Conservation (phyloP, 805 yeast species). For the Lachancea cidri region DNA sequence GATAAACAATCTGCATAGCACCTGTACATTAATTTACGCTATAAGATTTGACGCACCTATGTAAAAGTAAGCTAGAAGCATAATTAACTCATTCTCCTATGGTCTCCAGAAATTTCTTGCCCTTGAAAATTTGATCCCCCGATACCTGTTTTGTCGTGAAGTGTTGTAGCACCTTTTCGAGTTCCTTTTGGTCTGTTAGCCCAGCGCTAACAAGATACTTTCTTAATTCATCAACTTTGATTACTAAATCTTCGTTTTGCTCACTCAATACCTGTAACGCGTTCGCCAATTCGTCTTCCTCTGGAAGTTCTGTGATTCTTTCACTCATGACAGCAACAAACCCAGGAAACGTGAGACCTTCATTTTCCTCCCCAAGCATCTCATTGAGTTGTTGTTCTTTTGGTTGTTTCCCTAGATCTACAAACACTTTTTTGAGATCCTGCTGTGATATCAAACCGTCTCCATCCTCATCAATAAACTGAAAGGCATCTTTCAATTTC, state of each 20-base stretch:
- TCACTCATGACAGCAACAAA: slow-evolving; percentile 60
- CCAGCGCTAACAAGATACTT: slow-evolving; percentile 45
- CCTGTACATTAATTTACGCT: not conserved
- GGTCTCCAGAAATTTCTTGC: slow-evolving; percentile 56
- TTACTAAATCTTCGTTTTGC: slow-evolving; percentile 33
- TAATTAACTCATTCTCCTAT: slow-evolving; percentile 24
- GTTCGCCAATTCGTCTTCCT: slow-evolving; percentile 46
- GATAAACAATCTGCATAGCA: not conserved
- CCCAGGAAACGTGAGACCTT: slow-evolving; percentile 51
- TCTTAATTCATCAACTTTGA: slow-evolving; percentile 46
- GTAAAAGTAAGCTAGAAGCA: not conserved
- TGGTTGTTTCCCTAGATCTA: slow-evolving; percentile 45
- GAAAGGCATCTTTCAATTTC: slow-evolving; percentile 68
- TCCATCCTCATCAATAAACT: slow-evolving; percentile 74
- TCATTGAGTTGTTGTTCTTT: slow-evolving; percentile 38
- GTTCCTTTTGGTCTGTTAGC: slow-evolving; percentile 36
- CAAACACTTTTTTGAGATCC: slow-evolving; percentile 52
- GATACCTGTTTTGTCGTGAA: slow-evolving; percentile 54
- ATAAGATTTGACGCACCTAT: not conserved
- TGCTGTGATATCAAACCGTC: slow-evolving; percentile 56
- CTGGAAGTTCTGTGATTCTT: slow-evolving; percentile 47
- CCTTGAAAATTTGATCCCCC: slow-evolving; percentile 55
- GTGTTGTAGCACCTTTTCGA: slow-evolving; percentile 47
- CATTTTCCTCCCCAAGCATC: slow-evolving; percentile 41
- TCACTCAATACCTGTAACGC: slow-evolving; percentile 54